Evolutionary conservation across 768 basidiomycete species (phyloP), one percentile per base, ranked within the genome.

Genomic region (Chlorophyllum brunneum): DNA sequence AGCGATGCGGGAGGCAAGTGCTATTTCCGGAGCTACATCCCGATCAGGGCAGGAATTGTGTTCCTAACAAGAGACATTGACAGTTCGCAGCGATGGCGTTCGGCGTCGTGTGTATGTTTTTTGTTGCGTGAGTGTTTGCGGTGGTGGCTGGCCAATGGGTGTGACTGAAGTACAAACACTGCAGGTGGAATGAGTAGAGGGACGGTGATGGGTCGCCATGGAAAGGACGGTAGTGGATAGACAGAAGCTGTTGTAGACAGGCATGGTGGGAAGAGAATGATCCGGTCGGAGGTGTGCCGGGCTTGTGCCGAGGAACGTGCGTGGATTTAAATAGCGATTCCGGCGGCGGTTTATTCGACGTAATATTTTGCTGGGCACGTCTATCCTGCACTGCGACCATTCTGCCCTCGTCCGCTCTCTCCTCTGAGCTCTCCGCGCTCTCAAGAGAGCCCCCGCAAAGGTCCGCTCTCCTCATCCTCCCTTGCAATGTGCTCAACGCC

Each of bases 81-180:
- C 67, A 95, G 92, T 94, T 95, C 70, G 86, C 77, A 54, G 92
- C 92, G 54, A 95, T 95, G 92, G 81, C 81, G 42, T 80, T 95
- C 66, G 92, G 92, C 26, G 92, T 95, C 59, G 65, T 79, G 63
- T 94, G 92, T 75, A 95, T 95, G 92, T 86, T 92, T 67, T 66
- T 88, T 64, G 90, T 92, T 65, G 90, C 90, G 88, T 92, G 79
- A 82, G 88, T 81, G 58, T 45, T 45, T 57, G 47, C 43, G 26
- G 36, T 5, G 18, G 22, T n/a, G 11, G 34, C n/a, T 26, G 34
- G 39, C 24, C 15, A 10, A 41, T 7, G 11, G 2, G 11, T 45
- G 29, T 29, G 11, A 22, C 44, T 24, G 15, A 23, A 38, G 9
- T n/a, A n/a, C 15, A 6, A 5, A 7, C n/a, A 8, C 20, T 48